Conservation (phyloP, 2,329 filamentous ascomycete species). For the Cladosporium phlei region DNA sequence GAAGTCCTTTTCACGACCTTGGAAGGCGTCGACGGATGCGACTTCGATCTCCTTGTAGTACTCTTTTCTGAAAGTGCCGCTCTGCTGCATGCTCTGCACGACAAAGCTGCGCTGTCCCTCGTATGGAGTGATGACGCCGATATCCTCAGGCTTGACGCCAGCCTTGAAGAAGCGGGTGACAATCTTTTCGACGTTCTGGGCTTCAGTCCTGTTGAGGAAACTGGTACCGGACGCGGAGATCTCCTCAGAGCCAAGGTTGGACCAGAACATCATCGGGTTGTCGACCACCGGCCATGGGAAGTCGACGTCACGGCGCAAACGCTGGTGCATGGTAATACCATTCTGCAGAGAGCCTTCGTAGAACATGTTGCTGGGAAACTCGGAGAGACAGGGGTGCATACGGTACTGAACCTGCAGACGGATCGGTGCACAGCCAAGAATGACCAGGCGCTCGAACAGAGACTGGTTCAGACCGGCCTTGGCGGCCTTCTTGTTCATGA, state of each 20-base stretch:
- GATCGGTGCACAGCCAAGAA: constrained; percentile 84
- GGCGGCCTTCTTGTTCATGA: constrained; percentile 99
- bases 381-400: constrained; percentile 96
- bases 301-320: constrained; percentile 87
- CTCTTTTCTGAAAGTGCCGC: constrained; percentile 96
- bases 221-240: constrained; percentile 97
- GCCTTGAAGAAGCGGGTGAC: constrained; percentile 99
- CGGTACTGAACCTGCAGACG: constrained; percentile 95
- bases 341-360: constrained; percentile 97
- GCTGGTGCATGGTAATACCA: constrained; percentile 83
- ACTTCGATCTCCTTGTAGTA: constrained; percentile 98
- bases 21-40: constrained; percentile 96
- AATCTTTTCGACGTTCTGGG: constrained; percentile 96
- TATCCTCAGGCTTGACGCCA: constrained; percentile 85
- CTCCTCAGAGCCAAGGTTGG: constrained; percentile 93
- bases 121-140: constrained; percentile 97
- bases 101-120: constrained; percentile 98
- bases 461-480: constrained; percentile 97
- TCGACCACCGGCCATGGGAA: constrained; percentile 96
- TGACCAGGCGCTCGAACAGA: constrained; percentile 93
- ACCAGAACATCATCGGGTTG: constrained; percentile 99
- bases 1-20: constrained; percentile 97
- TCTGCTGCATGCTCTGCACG: constrained; percentile 98
- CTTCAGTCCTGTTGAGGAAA: constrained; percentile 95
- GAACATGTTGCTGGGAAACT: constrained; percentile 99